Evolutionary conservation across 306 rosid species (phyloP).

Genomic region (Coriaria nepalensis): DNA sequence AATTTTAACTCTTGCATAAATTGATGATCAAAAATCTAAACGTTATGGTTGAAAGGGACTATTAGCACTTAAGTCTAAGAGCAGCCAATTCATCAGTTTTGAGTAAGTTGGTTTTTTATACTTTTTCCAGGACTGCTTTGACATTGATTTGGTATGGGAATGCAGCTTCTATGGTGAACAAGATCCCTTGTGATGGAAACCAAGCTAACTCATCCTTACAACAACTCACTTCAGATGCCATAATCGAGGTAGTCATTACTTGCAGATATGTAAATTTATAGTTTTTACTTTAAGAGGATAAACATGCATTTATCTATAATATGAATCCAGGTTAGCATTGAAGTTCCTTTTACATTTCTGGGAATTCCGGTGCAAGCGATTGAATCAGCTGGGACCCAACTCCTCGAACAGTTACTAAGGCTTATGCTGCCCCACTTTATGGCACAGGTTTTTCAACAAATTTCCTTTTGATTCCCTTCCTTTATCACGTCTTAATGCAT

Average conservation of each 20-base stretch:
- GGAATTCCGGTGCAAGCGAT: slow-evolving; percentile 71
- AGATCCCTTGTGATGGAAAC: slow-evolving; percentile 51
- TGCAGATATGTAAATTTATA: neutral
- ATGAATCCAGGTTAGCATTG: slow-evolving; percentile 59
- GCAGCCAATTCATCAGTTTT: slow-evolving; percentile 24
- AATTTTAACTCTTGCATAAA: slow-evolving; percentile 8
- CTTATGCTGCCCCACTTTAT: slow-evolving; percentile 87
- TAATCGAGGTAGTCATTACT: slow-evolving; percentile 52
- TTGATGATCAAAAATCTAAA: neutral
- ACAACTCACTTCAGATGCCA: slow-evolving; percentile 63
- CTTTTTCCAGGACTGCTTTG: slow-evolving; percentile 56
- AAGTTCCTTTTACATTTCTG: slow-evolving; percentile 66
- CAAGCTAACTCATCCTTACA: slow-evolving; percentile 31
- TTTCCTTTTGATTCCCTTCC: neutral
- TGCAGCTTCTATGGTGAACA: slow-evolving; percentile 96
- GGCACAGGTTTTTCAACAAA: slow-evolving; percentile 54
- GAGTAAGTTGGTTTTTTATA: slow-evolving; percentile 36
- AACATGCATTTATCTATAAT: slow-evolving; percentile 13
- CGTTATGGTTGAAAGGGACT: neutral
- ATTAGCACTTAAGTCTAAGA: neutral
- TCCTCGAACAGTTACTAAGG: slow-evolving; percentile 78
- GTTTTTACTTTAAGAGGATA: too few relatives aligned
- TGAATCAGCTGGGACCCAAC: slow-evolving; percentile 89
- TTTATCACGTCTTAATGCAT: neutral
- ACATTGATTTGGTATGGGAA: slow-evolving; percentile 73